These are phyloP conservation scores for Eucalyptus tenuipes DNA, from an alignment of 345 rosid genomes.

Conservation along the genomic window DNA sequence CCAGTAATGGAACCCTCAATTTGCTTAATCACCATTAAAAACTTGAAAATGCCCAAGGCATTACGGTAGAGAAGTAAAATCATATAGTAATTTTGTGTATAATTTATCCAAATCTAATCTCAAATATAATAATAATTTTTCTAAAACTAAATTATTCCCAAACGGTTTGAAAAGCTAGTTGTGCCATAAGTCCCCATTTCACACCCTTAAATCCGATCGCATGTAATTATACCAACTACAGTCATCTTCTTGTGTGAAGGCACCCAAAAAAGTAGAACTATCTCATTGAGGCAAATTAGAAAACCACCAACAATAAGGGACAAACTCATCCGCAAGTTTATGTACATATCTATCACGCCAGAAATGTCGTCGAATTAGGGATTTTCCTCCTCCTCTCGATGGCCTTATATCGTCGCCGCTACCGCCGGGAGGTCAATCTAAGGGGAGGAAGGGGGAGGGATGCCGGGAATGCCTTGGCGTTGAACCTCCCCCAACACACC, in stretches of 20 bases:
- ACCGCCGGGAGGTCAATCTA: neutral
- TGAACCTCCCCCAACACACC: slow-evolving; percentile 64
- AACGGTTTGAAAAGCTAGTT: neutral
- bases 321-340: neutral
- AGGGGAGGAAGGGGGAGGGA: slow-evolving; percentile 53
- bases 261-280: neutral
- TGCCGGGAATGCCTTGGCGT: slow-evolving; percentile 46
- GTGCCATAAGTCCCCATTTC: rapidly evolving
- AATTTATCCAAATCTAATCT: neutral
- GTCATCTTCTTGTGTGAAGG: neutral
- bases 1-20: neutral
- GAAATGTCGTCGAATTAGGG: slow-evolving; percentile 9
- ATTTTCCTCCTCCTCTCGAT: neutral
- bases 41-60: neutral
- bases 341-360: neutral
- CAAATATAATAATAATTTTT: neutral
- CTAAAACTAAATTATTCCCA: neutral
- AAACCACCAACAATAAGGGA: neutral
- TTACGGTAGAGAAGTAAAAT: neutral
- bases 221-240: too few species aligned
- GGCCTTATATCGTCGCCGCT: neutral
- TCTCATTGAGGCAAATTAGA: neutral
- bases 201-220: neutral
- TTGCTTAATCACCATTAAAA: neutral
- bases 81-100: neutral